Evolutionary conservation across 805 yeast species (phyloP).

Genomic region (Tetrapisispora pingtungensis): DNA sequence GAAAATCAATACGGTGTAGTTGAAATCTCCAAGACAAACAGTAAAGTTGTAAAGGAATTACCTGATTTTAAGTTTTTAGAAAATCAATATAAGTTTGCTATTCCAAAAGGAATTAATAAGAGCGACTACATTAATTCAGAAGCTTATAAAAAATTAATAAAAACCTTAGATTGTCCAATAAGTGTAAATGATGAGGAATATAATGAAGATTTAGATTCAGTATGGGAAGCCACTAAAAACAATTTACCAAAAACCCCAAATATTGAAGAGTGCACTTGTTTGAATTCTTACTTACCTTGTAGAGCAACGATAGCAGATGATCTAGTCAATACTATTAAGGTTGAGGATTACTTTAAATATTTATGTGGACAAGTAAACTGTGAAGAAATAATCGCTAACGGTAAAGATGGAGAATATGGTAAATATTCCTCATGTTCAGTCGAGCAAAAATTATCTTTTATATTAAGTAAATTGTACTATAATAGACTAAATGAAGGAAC

Average conservation of each 20-base stretch:
- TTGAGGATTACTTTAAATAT: constrained; percentile 44
- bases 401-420: constrained; percentile 53
- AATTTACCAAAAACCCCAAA: constrained; percentile 64
- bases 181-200: background rate
- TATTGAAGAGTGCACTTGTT: constrained; percentile 48
- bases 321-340: constrained; percentile 30
- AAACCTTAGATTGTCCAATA: constrained; percentile 11
- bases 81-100: constrained; percentile 39
- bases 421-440: constrained; percentile 56
- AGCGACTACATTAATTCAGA: constrained; percentile 21
- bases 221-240: constrained; percentile 51
- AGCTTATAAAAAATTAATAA: constrained; percentile 32
- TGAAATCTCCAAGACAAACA: constrained; percentile 29
- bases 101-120: constrained; percentile 35
- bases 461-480: constrained; percentile 52
- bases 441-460: constrained; percentile 52
- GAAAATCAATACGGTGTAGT: constrained; percentile 68
- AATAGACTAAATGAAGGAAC: constrained; percentile 7
- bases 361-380: constrained; percentile 54
- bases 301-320: constrained; percentile 40
- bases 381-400: constrained; percentile 48
- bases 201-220: background rate
- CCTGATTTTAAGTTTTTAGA: constrained; percentile 50
- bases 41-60: constrained; percentile 40
- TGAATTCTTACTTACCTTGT: constrained; percentile 45